Evolutionary conservation across 768 basidiomycete species (phyloP), one percentile per base, ranked within the genome.

Genomic region (Lactarius trivialis): DNA sequence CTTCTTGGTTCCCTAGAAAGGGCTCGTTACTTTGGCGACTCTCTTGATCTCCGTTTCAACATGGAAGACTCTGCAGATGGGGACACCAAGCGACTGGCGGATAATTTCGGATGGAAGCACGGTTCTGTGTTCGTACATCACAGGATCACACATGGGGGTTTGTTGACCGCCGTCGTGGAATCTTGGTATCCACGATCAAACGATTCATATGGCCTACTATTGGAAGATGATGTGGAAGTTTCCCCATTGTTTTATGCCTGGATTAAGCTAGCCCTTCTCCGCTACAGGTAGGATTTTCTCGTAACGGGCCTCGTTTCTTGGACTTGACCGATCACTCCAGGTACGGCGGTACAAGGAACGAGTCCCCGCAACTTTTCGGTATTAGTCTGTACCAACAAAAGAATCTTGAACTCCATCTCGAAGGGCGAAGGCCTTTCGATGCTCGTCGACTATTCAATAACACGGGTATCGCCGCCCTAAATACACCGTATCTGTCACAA

Each of bases 381-480:
- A 81, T 93, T 69, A 91, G 89, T 69, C 79, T 94, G 1, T 94
- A 94, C 71, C 91, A 93, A 69, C 91, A 89, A 69, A 93, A 89
- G 75, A 82, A 85, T 66, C 76, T 89, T 54, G 91, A 93, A 68
- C 79, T 93, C 3, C 82, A 80, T 11, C 79, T 81, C 0, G 79
- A 80, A 58, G 91, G 91, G 12, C 80, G 91, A 4, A 79, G 77
- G 41, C 75, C 79, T 24, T 93, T 93, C 73, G 74, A 88, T 71
- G 83, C 91, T 1, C 84, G 82, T 63, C 61, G 69, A 0, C 73
- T 87, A 24, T 89, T 94, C 71, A 70, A 72, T 11, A 63, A 71
- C 0, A 66, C 73, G 11, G 76, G 75, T 2, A 54, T 82, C n/a
- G 58, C 75, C 0, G 65, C 79, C 49, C 73, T 80, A 0, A 75